Evolutionary conservation across 352 stramenopile species (phyloP).

Genomic region (Phytophthora sansomeana): DNA sequence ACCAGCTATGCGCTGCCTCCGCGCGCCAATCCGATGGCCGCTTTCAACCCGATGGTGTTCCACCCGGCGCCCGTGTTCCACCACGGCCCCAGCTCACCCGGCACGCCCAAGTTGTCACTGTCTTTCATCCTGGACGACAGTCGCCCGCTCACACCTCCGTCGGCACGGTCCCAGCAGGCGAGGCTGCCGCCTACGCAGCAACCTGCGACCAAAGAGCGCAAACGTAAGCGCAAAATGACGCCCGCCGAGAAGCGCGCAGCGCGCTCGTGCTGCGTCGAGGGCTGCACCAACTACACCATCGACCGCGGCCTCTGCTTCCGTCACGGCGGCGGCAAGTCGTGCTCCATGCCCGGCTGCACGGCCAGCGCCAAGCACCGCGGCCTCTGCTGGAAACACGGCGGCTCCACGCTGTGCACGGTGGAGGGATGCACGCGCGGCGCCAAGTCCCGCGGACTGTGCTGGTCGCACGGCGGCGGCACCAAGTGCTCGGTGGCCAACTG

Average conservation of each 20-base stretch:
- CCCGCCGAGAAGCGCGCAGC: slow-evolving; percentile 24
- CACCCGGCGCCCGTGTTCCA: not conserved
- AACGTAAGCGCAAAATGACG: slow-evolving; percentile 14
- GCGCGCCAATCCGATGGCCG: too few species aligned
- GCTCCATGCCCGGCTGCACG: slow-evolving; percentile 50
- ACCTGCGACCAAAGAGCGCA: not conserved
- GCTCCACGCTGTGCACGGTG: slow-evolving; percentile 49
- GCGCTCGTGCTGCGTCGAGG: slow-evolving; percentile 46
- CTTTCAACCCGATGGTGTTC: not conserved
- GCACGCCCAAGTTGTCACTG: slow-evolving; percentile 29
- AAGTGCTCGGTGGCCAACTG: slow-evolving; percentile 20
- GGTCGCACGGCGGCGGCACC: slow-evolving; percentile 49
- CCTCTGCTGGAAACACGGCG: slow-evolving; percentile 44
- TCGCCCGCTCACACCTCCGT: slow-evolving; percentile 18
- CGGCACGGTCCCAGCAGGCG: not conserved
- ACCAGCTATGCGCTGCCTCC: slow-evolving; percentile 10
- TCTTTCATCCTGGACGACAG: slow-evolving; percentile 36
- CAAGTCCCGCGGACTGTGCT: slow-evolving; percentile 57
- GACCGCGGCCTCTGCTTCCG: slow-evolving; percentile 55
- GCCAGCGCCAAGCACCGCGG: slow-evolving; percentile 58
- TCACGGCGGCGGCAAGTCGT: slow-evolving; percentile 56
- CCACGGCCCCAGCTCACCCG: slow-evolving; percentile 1
- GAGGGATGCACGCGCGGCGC: slow-evolving; percentile 27
- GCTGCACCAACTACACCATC: slow-evolving; percentile 62
- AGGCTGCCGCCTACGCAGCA: slow-evolving; percentile 5